Conservation (phyloP, 306 rosid genomes). For the Fragaria nilgerrensis region DNA sequence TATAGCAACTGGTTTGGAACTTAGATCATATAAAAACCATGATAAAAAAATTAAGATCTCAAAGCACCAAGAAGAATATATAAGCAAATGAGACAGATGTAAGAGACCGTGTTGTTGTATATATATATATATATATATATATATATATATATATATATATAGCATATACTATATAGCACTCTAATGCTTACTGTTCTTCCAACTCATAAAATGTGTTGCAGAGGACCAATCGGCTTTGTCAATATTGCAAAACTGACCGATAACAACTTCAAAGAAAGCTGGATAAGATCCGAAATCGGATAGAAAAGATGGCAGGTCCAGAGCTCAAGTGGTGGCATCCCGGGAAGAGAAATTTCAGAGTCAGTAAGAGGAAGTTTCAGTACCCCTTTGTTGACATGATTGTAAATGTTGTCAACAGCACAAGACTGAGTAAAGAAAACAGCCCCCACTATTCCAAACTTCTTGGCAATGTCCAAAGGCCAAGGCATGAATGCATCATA, state of each 20-base stretch:
- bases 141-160: no score
- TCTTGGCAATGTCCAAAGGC: constrained; percentile 27
- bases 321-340: constrained; percentile 44
- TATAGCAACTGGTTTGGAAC: neutral
- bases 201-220: constrained; percentile 56
- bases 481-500: constrained; percentile 31
- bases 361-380: constrained; percentile 8
- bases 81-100: neutral
- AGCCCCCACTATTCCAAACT: constrained; percentile 9
- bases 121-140: no score
- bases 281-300: constrained; percentile 38
- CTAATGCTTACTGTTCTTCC: constrained; percentile 42
- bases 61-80: neutral
- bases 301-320: constrained; percentile 55
- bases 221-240: constrained; percentile 48
- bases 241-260: constrained; percentile 45
- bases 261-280: constrained; percentile 34
- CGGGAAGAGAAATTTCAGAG: constrained; percentile 33
- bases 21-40: neutral
- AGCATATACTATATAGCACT: no score
- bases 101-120: neutral
- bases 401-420: constrained; percentile 27
- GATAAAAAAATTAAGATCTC: neutral
- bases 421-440: constrained; percentile 36
- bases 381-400: neutral